A percentile compares a stretch with the other conserved stretches of the same genome.
These are phyloP conservation scores for Corchorus capsularis DNA, from an alignment of 345 rosid genomes.

Conservation along the genomic window DNA sequence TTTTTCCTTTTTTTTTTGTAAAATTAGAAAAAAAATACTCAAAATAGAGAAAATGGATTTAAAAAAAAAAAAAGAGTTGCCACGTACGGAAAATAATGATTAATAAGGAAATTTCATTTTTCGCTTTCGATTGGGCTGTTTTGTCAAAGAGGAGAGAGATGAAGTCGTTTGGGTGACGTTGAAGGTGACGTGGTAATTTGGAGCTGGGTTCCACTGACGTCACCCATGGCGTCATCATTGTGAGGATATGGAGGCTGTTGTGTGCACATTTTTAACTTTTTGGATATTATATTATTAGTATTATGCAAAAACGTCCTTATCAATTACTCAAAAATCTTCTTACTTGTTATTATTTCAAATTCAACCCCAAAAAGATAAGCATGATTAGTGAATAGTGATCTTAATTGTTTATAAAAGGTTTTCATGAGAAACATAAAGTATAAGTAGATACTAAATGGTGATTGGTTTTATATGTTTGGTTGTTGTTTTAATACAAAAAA, in stretches of 20 bases:
- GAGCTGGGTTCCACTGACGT: constrained; percentile 31
- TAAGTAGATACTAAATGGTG: no score
- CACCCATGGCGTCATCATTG: constrained; percentile 28
- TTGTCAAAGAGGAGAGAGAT: constrained; percentile 12
- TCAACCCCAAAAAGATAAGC: not conserved
- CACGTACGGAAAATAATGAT: not conserved
- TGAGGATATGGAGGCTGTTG: not conserved
- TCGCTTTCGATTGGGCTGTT: not conserved
- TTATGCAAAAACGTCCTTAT: not conserved
- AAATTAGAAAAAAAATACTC: not conserved
- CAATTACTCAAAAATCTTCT: not conserved
- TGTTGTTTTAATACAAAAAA: no score
- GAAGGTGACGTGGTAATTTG: constrained; percentile 29
- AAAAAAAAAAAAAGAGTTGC: not conserved
- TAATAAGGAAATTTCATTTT: constrained; percentile 29
- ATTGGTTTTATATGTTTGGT: no score
- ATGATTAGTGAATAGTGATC: not conserved
- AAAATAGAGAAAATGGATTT: not conserved
- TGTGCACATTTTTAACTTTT: not conserved
- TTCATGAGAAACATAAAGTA: no score
- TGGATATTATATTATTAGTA: not conserved
- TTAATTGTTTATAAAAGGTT: no score
- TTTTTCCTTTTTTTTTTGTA: not conserved
- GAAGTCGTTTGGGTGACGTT: constrained; percentile 39
- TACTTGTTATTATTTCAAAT: not conserved